Evolutionary conservation across 1,139 yeast species (phyloP).

Genomic region (Taphrina flavorubra): DNA sequence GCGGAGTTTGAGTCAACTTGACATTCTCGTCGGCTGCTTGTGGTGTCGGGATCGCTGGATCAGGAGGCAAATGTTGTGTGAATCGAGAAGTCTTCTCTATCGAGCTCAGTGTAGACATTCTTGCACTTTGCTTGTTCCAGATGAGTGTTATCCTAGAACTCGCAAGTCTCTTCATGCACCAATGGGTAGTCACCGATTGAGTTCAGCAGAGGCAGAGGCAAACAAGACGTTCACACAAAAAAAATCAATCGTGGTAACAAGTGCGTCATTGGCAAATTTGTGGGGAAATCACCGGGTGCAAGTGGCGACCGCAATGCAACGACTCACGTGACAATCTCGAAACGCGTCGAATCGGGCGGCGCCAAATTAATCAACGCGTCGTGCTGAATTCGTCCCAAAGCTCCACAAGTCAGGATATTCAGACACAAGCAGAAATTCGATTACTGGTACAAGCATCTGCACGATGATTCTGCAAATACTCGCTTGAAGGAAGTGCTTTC

Average conservation of each 20-base stretch:
- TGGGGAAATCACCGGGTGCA: background rate
- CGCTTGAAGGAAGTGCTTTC: too few species aligned
- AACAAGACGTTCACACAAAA: too few species aligned
- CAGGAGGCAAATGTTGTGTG: constrained; percentile 63
- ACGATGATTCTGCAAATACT: too few species aligned
- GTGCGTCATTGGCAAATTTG: constrained; percentile 13
- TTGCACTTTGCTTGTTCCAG: background rate
- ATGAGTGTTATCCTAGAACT: background rate
- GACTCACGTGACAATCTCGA: background rate
- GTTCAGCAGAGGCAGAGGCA: too few species aligned
- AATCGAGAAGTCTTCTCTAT: constrained; percentile 51
- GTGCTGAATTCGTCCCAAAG: background rate
- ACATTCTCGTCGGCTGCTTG: constrained; percentile 58
- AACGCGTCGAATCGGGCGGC: background rate
- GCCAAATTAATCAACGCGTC: background rate
- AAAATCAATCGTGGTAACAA: background rate
- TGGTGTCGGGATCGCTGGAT: constrained; percentile 61
- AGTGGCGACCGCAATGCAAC: background rate
- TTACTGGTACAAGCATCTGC: too few species aligned
- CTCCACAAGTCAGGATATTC: too few species aligned
- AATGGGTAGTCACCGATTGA: background rate
- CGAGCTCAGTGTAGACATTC: constrained; percentile 40
- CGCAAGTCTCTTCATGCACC: constrained; percentile 3
- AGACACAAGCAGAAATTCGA: too few species aligned
- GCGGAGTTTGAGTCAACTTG: constrained; percentile 60